Conservation (phyloP, 306 rosid species). For the Ormosia emarginata region DNA sequence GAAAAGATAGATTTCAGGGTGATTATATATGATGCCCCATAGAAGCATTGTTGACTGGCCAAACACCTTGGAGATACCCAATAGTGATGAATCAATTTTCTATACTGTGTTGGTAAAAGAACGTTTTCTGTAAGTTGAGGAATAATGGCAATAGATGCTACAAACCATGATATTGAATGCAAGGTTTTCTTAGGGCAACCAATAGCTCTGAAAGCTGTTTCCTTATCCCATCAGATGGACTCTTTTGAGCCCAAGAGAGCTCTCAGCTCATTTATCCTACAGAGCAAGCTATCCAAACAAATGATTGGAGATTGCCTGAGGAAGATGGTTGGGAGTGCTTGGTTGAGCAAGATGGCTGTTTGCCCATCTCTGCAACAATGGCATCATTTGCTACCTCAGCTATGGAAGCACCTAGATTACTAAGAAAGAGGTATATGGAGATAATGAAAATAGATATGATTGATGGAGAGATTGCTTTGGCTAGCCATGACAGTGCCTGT, state of each 20-base stretch:
- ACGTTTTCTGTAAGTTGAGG: conserved; percentile 87
- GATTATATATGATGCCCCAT: conserved; percentile 70
- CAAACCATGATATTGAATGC: conserved; percentile 76
- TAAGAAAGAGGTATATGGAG: conserved; percentile 70
- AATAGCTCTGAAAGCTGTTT: conserved; percentile 60
- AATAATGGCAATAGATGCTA: conserved; percentile 71
- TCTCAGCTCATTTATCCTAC: conserved; percentile 76
- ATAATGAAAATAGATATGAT: conserved; percentile 53
- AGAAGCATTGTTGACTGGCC: conserved; percentile 86
- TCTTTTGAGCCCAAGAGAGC: conserved; percentile 65
- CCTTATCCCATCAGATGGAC: conserved; percentile 48
- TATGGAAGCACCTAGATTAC: conserved; percentile 92
- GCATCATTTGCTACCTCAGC: conserved; percentile 97
- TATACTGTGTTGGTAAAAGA: conserved; percentile 81
- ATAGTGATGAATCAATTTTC: conserved; percentile 57
- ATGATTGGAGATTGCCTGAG: conserved; percentile 80
- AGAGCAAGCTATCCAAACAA: conserved; percentile 83
- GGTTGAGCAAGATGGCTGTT: conserved; percentile 45
- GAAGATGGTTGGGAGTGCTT: conserved; percentile 40
- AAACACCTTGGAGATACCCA: conserved; percentile 83
- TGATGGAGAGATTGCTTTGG: conserved; percentile 67
- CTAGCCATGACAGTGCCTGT: conserved; percentile 88
- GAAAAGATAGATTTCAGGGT: conserved; percentile 56
- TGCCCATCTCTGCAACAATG: conserved; percentile 84
- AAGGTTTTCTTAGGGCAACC: conserved; percentile 50